Evolutionary conservation across 2,329 filamentous ascomycete species (phyloP).

Genomic region (Penicillium sp.): DNA sequence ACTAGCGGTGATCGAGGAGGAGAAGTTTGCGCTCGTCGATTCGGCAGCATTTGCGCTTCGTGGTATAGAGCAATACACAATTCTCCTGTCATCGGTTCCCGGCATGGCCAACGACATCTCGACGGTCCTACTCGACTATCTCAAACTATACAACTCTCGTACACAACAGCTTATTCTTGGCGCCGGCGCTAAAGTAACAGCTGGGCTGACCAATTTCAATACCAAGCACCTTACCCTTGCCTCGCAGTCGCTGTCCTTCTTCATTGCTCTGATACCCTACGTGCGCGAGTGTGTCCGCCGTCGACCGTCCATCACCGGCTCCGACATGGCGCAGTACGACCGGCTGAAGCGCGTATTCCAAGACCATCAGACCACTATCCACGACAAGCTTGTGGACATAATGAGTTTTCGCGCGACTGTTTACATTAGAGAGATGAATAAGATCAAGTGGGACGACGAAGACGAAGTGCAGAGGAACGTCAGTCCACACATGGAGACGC

Average conservation of each 20-base stretch:
- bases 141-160: conserved; percentile 90
- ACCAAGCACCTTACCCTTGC: conserved; percentile 91
- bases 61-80: conserved; percentile 79
- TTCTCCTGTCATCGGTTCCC: conserved; percentile 77
- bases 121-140: conserved; percentile 71
- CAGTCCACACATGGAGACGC: conserved; percentile 77
- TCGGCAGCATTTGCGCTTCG: conserved; percentile 76
- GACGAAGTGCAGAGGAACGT: conserved; percentile 43
- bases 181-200: conserved; percentile 81
- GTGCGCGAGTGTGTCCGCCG: conserved; percentile 86
- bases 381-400: conserved; percentile 89
- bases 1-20: conserved; percentile 59
- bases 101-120: conserved; percentile 84
- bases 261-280: conserved; percentile 81
- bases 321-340: conserved; percentile 78
- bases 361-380: conserved; percentile 84
- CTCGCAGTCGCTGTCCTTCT: conserved; percentile 81
- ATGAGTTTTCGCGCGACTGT: conserved; percentile 73
- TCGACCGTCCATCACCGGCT: conserved; percentile 51
- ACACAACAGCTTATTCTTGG: conserved; percentile 93
- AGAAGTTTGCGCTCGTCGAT: conserved; percentile 78
- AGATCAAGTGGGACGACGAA: conserved; percentile 65
- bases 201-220: conserved; percentile 90
- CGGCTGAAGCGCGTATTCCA: conserved; percentile 77
- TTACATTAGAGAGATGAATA: conserved; percentile 70